These are phyloP conservation scores for Puccinia hordei DNA, from an alignment of 1,284 basidiomycete genomes.

Conservation along the genomic window DNA sequence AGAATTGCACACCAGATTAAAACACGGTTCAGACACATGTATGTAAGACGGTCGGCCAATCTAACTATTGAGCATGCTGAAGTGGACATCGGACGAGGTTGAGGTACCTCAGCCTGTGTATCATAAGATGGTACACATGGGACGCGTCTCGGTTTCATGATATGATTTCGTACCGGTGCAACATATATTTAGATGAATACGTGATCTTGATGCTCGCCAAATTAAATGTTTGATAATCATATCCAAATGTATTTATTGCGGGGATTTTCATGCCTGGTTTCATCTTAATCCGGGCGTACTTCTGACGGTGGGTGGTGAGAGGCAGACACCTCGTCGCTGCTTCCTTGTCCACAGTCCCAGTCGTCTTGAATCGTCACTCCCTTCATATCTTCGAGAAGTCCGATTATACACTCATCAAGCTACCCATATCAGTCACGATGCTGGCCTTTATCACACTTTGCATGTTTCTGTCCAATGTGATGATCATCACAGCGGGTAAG, in stretches of 20 bases:
- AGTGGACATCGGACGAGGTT: too few species aligned
- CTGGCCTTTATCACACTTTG: neutral
- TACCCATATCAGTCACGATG: neutral
- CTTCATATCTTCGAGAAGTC: neutral
- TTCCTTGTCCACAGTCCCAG: too few species aligned
- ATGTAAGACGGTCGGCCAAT: too few species aligned
- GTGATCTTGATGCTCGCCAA: neutral
- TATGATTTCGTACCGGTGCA: too few species aligned
- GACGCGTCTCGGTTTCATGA: too few species aligned
- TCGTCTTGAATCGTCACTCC: too few species aligned
- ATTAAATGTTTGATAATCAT: neutral
- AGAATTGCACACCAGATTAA: too few species aligned
- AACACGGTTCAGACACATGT: too few species aligned
- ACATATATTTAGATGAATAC: too few species aligned
- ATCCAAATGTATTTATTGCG: neutral
- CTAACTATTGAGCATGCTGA: too few species aligned
- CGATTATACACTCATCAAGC: neutral
- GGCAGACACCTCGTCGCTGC: neutral
- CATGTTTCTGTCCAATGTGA: neutral
- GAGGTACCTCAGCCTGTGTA: too few species aligned
- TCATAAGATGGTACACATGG: too few species aligned
- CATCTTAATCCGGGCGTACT: neutral
- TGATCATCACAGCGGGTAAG: neutral
- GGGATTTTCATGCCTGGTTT: neutral
- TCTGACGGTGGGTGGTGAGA: slow-evolving; percentile 1